A percentile compares a stretch with the other conserved stretches of the same genome.
These are phyloP conservation scores for Aureobasidium sp. DNA, from an alignment of 2,329 filamentous ascomycete genomes.

Conservation along the genomic window DNA sequence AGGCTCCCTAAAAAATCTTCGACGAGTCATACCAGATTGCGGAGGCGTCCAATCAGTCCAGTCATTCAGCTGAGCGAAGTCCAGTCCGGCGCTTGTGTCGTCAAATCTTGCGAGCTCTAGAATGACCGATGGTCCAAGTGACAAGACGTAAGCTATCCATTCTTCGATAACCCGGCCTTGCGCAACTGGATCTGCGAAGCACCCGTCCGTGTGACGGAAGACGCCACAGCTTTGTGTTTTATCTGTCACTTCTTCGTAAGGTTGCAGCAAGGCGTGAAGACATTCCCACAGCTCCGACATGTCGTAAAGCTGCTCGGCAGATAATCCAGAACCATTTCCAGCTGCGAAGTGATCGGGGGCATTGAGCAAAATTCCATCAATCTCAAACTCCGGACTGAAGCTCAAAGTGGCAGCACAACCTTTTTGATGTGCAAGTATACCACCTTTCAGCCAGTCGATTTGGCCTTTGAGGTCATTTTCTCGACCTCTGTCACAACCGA, in stretches of 20 bases:
- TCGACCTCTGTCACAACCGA: constrained; percentile 51
- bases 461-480: constrained; percentile 55
- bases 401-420: constrained; percentile 40
- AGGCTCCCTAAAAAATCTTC: constrained; percentile 55
- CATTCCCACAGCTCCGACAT: constrained; percentile 61
- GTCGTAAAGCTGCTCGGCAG: constrained; percentile 52
- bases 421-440: constrained; percentile 43
- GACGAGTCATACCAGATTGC: constrained; percentile 40
- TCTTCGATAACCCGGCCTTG: constrained; percentile 53
- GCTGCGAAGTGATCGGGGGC: constrained; percentile 52
- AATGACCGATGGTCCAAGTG: constrained; percentile 51
- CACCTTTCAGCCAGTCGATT: constrained; percentile 57
- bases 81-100: constrained; percentile 42
- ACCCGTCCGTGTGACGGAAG: constrained; percentile 44
- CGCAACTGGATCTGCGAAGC: constrained; percentile 42
- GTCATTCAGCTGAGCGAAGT: constrained; percentile 46
- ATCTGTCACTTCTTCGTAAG: constrained; percentile 47
- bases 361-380: constrained; percentile 49
- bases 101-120: constrained; percentile 43
- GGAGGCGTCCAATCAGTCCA: constrained; percentile 51
- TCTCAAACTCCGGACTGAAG: constrained; percentile 41
- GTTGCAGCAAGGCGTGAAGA: constrained; percentile 49
- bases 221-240: constrained; percentile 51
- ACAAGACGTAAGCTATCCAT: constrained; percentile 55
- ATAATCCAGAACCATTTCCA: constrained; percentile 50